A percentile compares a stretch with the other conserved stretches of the same genome.
These are phyloP conservation scores for Pleurotus cornucopiae DNA, from an alignment of 768 basidiomycete genomes.

Conservation along the genomic window DNA sequence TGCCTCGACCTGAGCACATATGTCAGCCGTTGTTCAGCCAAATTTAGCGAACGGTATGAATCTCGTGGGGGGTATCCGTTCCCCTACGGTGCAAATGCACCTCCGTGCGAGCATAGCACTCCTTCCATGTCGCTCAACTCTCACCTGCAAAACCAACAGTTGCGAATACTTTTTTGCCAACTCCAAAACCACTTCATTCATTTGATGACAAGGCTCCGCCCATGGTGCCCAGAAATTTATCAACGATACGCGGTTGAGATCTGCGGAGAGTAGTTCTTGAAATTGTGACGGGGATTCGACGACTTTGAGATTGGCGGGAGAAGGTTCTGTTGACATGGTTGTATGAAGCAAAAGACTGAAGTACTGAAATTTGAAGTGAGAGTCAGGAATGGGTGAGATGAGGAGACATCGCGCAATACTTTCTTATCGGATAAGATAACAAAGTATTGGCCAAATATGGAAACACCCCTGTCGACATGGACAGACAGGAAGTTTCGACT, in stretches of 20 bases:
- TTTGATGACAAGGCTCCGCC: constrained; percentile 88
- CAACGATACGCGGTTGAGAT: constrained; percentile 78
- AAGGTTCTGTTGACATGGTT: neutral
- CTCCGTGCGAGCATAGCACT: too few relatives aligned
- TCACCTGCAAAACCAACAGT: constrained; percentile 73
- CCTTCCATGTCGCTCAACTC: neutral
- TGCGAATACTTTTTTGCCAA: constrained; percentile 68
- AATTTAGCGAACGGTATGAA: neutral
- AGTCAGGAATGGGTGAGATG: neutral
- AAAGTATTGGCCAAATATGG: too few relatives aligned
- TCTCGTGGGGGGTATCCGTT: too few relatives aligned
- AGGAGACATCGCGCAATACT: constrained; percentile 4
- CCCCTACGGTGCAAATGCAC: too few relatives aligned
- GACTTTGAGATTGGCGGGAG: constrained; percentile 24
- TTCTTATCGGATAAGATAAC: constrained; percentile 5
- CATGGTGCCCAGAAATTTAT: constrained; percentile 94
- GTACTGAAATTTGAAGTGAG: neutral
- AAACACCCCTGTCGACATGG: too few relatives aligned
- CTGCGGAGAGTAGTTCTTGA: constrained; percentile 64
- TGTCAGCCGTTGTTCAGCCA: neutral
- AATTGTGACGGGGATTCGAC: constrained; percentile 70
- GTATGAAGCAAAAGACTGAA: too few relatives aligned
- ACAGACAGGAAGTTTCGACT: too few relatives aligned
- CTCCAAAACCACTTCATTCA: constrained; percentile 76
- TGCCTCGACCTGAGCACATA: constrained; percentile 64